A percentile compares a stretch with the other conserved stretches of the same genome.
Conservation (phyloP, 257 asterid species). For the Solanum piurae region DNA sequence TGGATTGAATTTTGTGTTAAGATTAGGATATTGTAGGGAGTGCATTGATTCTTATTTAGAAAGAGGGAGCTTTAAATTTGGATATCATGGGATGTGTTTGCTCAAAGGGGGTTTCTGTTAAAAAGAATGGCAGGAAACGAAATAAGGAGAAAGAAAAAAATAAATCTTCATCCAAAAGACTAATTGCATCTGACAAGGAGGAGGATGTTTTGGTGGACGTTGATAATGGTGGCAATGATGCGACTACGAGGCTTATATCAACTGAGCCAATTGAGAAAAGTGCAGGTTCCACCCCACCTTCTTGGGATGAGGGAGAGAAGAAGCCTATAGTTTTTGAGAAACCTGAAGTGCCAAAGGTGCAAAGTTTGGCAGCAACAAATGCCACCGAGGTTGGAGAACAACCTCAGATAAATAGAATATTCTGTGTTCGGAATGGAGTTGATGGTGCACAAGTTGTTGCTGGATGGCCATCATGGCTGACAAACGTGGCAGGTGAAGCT, state of each 20-base stretch:
- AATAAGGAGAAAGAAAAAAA: constrained; percentile 38
- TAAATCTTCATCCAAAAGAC: constrained; percentile 43
- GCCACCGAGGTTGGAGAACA: constrained; percentile 19
- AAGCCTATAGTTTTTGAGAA: constrained; percentile 30
- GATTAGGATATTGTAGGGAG: constrained; percentile 11
- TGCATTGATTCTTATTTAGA: constrained; percentile 34
- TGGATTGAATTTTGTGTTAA: constrained; percentile 24
- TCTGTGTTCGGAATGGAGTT: constrained; percentile 51
- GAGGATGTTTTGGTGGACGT: constrained; percentile 46
- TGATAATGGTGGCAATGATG: constrained; percentile 57
- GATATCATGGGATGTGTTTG: constrained; percentile 72
- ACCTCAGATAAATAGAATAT: constrained; percentile 49
- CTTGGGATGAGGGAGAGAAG: constrained; percentile 36
- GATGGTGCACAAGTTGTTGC: constrained; percentile 77
- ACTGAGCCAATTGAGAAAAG: constrained; percentile 47
- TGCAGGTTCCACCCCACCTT: constrained; percentile 49
- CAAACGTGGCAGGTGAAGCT: constrained; percentile 88
- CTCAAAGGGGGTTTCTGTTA: constrained; percentile 44
- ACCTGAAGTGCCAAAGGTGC: constrained; percentile 19
- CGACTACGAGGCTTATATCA: constrained; percentile 44
- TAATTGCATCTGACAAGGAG: constrained; percentile 33
- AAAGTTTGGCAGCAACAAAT: constrained; percentile 11
- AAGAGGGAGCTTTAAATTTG: constrained; percentile 32
- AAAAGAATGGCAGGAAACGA: constrained; percentile 25
- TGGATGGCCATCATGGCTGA: constrained; percentile 90